Percentiles rank a stretch among this genome's conserved stretches.
Evolutionary conservation across 371 early-diverging fungal genomes (phyloP).

Genomic region (Rhizomucor pusillus): DNA sequence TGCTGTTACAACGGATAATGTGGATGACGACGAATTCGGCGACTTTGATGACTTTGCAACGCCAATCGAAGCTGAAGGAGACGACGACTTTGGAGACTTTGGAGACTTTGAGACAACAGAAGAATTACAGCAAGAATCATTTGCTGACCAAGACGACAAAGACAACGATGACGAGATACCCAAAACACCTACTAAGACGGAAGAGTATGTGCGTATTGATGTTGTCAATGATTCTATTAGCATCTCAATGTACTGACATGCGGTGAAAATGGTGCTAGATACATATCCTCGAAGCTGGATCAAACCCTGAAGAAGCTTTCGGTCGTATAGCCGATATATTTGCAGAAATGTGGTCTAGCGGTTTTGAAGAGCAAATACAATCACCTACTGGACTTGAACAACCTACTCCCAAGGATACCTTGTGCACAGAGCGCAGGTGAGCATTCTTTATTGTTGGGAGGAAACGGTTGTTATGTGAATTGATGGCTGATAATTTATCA

Average conservation of each 20-base stretch:
- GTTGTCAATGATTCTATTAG: not conserved
- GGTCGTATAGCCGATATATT: constrained; percentile 4
- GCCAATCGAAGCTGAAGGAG: constrained; percentile 8
- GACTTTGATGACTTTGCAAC: constrained; percentile 26
- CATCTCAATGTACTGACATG: no score
- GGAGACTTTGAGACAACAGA: constrained; percentile 22
- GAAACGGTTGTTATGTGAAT: no score
- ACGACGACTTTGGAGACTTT: constrained; percentile 43
- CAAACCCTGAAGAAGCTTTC: not conserved
- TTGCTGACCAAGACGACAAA: not conserved
- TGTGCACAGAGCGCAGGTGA: constrained; percentile 32
- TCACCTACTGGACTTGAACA: constrained; percentile 6
- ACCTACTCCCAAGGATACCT: not conserved
- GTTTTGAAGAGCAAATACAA: constrained; percentile 1
- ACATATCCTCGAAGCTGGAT: constrained; percentile 5
- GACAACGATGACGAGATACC: constrained; percentile 3
- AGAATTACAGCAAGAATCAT: not conserved
- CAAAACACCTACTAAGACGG: constrained; percentile 25
- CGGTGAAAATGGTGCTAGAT: not conserved
- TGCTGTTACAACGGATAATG: constrained; percentile 1
- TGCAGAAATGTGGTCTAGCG: constrained; percentile 3
- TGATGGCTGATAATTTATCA: constrained; percentile 1
- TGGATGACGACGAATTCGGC: constrained; percentile 23
- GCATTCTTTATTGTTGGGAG: not conserved
- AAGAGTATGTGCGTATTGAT: constrained; percentile 29